A percentile compares a stretch with the other conserved stretches of the same genome.
Conservation (phyloP, 305 asterid genomes). For the Withania somnifera region DNA sequence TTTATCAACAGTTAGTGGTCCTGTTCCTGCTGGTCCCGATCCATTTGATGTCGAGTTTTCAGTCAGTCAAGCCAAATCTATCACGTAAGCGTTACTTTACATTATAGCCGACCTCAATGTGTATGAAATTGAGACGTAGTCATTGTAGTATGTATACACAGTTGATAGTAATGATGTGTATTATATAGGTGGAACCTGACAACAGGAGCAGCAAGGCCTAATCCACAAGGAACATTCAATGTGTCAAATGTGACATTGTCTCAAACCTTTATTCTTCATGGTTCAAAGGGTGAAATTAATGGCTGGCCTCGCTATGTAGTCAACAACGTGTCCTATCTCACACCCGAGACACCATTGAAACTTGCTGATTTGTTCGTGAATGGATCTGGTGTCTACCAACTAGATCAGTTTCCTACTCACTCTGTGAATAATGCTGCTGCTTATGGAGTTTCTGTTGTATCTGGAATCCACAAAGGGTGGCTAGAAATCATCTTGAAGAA, state of each 20-base stretch:
- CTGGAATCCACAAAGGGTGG: slow-evolving; percentile 47
- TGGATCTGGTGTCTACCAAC: slow-evolving; percentile 36
- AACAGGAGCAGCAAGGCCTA: slow-evolving; percentile 59
- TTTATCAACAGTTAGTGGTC: slow-evolving; percentile 6
- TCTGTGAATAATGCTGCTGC: slow-evolving; percentile 12
- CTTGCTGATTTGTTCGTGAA: slow-evolving; percentile 38
- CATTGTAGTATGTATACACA: neutral
- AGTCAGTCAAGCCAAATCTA: slow-evolving; percentile 41
- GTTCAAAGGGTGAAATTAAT: slow-evolving; percentile 17
- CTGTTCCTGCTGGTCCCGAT: slow-evolving; percentile 42
- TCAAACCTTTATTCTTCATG: slow-evolving; percentile 37
- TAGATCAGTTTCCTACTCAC: slow-evolving; percentile 27
- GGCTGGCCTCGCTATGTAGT: slow-evolving; percentile 20
- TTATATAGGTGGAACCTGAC: slow-evolving; percentile 61
- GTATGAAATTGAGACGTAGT: neutral
- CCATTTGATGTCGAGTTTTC: slow-evolving; percentile 50
- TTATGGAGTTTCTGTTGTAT: slow-evolving; percentile 28
- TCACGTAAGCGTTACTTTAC: slow-evolving; percentile 22
- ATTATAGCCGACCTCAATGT: neutral
- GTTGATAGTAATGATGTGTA: no score
- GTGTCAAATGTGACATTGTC: slow-evolving; percentile 33
- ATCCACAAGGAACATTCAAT: slow-evolving; percentile 62
- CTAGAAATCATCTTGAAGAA: slow-evolving; percentile 43
- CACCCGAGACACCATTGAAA: slow-evolving; percentile 39
- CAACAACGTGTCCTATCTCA: slow-evolving; percentile 46